Base-by-base conservation (phyloP, 305 asterid genomes). In the Petunia hybrid region DNA sequence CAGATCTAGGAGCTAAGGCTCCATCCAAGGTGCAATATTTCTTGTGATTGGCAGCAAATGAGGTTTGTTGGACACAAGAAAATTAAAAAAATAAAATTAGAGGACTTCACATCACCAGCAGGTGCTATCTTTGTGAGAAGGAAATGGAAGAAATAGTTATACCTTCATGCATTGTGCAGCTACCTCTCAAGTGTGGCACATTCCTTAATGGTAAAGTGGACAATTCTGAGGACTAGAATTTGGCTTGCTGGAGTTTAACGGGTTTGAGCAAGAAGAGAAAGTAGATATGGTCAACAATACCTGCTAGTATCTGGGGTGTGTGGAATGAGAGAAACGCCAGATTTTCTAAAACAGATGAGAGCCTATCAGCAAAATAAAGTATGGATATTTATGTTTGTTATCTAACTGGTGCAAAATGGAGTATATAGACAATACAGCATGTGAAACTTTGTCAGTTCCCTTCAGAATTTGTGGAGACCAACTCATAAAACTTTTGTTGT, bases 71-170 rank as follows among this genome's bases (percentile, higher is more conserved):
- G 41, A 43, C 59, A 69, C 10, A 13, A 43, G 76, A 5, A 9
- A 22, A 69, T 69, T 45, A 43, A 45, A 57, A 45, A 5, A 13
- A 16, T 4, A 22, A 45, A 5, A 13, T n/a, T 8, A 22, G 10
- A 45, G 77, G 61, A 22, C 56, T 45, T 69, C 76, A 69, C 77
- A 69, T 69, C 56, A 69, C 22, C 8, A 45, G 22, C 46, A 8
- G 76, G 59, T 45, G 9, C 73, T 13, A 10, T 22, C 16, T 22
- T 36, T 63, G 68, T 10, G 38, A 63, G 68, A 63, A 63, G 68
- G 68, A 35, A 63, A 56, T 62, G 68, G 40, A 63, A 63, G 43
- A 9, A 63, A 9, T 63, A 35, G n/a, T 63, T 10, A 16, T 59
- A 16, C 31, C 38, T 59, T 59, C 64, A 16, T 36, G n/a, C 7